Evolutionary conservation across 2,329 filamentous ascomycete species (phyloP), one percentile per base, ranked within the genome.

Genomic region (Aschersonia sp.): DNA sequence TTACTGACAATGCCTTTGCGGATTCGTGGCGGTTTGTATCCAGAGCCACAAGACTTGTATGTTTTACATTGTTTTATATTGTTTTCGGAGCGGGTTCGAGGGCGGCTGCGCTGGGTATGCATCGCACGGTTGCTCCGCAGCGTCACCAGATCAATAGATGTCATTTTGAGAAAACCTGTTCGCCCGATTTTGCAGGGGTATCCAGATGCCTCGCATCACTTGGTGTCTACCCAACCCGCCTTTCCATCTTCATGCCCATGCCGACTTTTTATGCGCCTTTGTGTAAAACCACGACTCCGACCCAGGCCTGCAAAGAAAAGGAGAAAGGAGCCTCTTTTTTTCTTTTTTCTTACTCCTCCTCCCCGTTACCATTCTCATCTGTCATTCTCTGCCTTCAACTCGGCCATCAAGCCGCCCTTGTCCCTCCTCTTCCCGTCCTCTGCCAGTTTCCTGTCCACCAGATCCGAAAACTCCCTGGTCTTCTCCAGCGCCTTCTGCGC

Each of bases 331-430:
- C 48, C 46, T 50, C 39, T 42, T 43, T 51, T 44, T 46, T 22
- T 22, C 4, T 22, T 22, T 22, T 22, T 22, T 22, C 3, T 22
- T 22, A 14, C 14, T 14, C 14, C 14, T 14, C 14, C 14, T 14
- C 14, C 14, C 14, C 14, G 14, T 14, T 14, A 14, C 14, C 14
- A 14, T 14, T 14, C 14, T 63, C 54, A 61, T 56, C 87, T 81
- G 57, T 84, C 87, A 65, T 97, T 97, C 59, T 94, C 87, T 48
- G 85, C 87, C 53, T 86, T 77, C 54, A 81, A 58, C 68, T 94
- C 86, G 39, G 83, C 82, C 67, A 87, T 75, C 51, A 90, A 66
- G 3, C 87, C 87, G 42, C 85, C 86, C 59, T 81, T 81, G 61
- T 94, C 81, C 60, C 83, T 80, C 66, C 76, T 75, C 68, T 84